Percentiles rank a stretch among this genome's conserved stretches.
Evolutionary conservation across 352 stramenopile species (phyloP).

Genomic region (Globisporangium cylindrosporum): DNA sequence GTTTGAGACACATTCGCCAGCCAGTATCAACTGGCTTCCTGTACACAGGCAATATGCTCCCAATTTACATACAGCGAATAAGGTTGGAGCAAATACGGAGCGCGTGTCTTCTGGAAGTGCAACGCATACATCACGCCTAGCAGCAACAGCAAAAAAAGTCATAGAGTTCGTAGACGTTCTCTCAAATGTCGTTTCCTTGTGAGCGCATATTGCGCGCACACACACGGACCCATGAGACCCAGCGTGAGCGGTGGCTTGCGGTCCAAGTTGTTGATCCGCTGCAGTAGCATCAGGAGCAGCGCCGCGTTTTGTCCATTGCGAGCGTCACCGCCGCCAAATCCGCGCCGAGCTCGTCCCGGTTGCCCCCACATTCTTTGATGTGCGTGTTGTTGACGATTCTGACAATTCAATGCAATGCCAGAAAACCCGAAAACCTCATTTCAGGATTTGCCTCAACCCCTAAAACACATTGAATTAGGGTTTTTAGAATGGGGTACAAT

Average conservation of each 20-base stretch:
- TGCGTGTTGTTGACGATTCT: not conserved
- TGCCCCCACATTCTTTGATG: constrained; percentile 5
- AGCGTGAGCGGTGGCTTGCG: constrained; percentile 60
- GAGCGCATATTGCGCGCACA: not conserved
- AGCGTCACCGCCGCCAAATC: not conserved
- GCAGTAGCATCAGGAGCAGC: constrained; percentile 34
- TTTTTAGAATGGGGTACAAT: too few relatives aligned
- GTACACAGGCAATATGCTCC: not conserved
- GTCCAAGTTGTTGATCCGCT: constrained; percentile 52
- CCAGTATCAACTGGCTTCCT: not conserved
- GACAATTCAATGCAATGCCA: not conserved
- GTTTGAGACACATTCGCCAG: constrained; percentile 2
- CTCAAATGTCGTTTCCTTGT: not conserved
- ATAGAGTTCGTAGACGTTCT: not conserved
- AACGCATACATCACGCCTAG: constrained; percentile 53
- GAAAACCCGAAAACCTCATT: not conserved
- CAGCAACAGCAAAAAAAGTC: not conserved
- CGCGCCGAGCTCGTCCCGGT: not conserved
- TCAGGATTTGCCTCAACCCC: too few relatives aligned
- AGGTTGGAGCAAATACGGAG: constrained; percentile 28
- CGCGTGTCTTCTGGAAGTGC: constrained; percentile 49
- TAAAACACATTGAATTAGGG: too few relatives aligned
- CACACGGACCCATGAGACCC: constrained; percentile 33
- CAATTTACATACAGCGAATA: constrained; percentile 44
- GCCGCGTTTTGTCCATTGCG: constrained; percentile 22